A percentile compares a stretch with the other conserved stretches of the same genome.
Conservation (phyloP, 2,329 filamentous ascomycete genomes). For the Fusarium sp. region DNA sequence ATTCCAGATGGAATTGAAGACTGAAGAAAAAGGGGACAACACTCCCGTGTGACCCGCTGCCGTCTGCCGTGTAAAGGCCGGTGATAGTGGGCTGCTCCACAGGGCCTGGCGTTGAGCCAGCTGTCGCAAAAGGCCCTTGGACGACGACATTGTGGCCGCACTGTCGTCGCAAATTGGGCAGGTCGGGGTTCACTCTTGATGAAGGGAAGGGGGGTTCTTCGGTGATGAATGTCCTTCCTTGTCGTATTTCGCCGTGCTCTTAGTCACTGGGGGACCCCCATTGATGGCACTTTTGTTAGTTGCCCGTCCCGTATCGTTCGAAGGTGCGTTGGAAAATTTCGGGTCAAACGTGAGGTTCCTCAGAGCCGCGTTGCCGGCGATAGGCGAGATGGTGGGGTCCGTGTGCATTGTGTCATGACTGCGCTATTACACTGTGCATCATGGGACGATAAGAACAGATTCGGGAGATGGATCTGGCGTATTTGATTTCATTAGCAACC, state of each 20-base stretch:
- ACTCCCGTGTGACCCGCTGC: slow-evolving; percentile 6
- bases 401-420: slow-evolving; percentile 35
- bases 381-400: slow-evolving; percentile 42
- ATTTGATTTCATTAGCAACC: neutral
- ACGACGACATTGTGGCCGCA: slow-evolving; percentile 42
- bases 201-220: slow-evolving; percentile 10
- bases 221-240: slow-evolving; percentile 16
- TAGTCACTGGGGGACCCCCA: slow-evolving; percentile 32
- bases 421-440: slow-evolving; percentile 27
- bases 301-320: slow-evolving; percentile 15
- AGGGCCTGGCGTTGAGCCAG: slow-evolving; percentile 39
- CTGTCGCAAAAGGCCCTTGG: slow-evolving; percentile 47
- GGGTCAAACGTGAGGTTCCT: slow-evolving; percentile 28
- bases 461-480: neutral
- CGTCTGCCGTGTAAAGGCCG: slow-evolving; percentile 36
- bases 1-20: neutral
- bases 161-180: slow-evolving; percentile 44
- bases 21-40: slow-evolving; percentile 8
- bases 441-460: slow-evolving; percentile 12
- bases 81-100: slow-evolving; percentile 43
- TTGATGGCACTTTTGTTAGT: slow-evolving; percentile 46
- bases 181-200: slow-evolving; percentile 18
- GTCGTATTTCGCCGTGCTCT: slow-evolving; percentile 21
- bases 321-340: slow-evolving; percentile 38
- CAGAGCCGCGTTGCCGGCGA: slow-evolving; percentile 38